These are phyloP conservation scores for Neurospora tetrasperma DNA, from an alignment of 495 filamentous ascomycete genomes.

Conservation along the genomic window DNA sequence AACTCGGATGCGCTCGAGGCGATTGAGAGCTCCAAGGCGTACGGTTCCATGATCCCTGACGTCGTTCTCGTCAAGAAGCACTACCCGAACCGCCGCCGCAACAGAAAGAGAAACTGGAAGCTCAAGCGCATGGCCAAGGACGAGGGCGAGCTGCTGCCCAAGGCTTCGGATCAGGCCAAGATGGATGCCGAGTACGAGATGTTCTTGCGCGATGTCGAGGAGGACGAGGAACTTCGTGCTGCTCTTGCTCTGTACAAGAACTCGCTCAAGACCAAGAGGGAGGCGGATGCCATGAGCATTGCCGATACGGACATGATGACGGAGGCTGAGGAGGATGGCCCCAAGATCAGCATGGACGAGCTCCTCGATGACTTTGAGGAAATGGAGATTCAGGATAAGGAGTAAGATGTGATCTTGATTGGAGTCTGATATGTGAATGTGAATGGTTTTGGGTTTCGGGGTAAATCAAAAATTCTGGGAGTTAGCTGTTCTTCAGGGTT, in stretches of 20 bases:
- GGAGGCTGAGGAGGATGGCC: conserved; percentile 61
- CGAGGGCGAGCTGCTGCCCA: conserved; percentile 66
- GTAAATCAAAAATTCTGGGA: background rate
- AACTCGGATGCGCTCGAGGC: conserved; percentile 79
- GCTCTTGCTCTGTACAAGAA: conserved; percentile 81
- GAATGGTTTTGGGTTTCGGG: background rate
- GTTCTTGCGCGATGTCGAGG: conserved; percentile 95
- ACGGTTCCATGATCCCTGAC: conserved; percentile 72
- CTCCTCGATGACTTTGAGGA: conserved; percentile 86
- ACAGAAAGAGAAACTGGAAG: conserved; percentile 77
- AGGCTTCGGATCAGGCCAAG: conserved; percentile 70
- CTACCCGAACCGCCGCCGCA: conserved; percentile 76
- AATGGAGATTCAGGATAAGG: conserved; percentile 50
- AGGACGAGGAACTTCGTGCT: conserved; percentile 77
- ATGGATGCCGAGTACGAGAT: conserved; percentile 89
- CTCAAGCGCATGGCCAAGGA: conserved; percentile 88
- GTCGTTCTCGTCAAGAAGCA: conserved; percentile 93
- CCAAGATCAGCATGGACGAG: conserved; percentile 73
- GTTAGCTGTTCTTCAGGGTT: background rate
- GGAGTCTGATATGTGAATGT: background rate
- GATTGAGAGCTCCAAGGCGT: conserved; percentile 57
- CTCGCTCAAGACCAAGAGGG: conserved; percentile 27
- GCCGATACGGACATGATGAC: conserved; percentile 57
- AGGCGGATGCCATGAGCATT: conserved; percentile 44
- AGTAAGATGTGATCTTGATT: background rate